These are phyloP conservation scores for Pelargonium exstipulatum DNA, from an alignment of 441 rosid genomes.

Conservation along the genomic window DNA sequence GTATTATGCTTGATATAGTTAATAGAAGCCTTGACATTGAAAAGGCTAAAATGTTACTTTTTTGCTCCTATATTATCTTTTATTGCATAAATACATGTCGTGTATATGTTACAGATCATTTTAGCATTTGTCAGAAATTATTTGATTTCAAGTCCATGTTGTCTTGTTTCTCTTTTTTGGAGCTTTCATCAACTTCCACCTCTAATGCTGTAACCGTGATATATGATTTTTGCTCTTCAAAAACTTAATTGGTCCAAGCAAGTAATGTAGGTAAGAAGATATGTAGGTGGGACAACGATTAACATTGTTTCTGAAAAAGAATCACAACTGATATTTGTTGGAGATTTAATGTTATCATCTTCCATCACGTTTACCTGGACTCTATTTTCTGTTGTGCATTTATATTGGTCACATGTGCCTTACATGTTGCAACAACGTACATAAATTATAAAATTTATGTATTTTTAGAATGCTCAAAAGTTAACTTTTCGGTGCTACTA, in stretches of 20 bases:
- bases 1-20: neutral
- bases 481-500: neutral
- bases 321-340: neutral
- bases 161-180: neutral
- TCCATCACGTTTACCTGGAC: neutral
- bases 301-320: neutral
- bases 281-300: neutral
- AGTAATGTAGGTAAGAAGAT: too few relatives aligned
- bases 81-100: neutral
- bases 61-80: neutral
- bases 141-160: neutral
- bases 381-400: neutral
- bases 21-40: neutral
- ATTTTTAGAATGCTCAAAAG: neutral
- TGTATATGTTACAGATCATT: neutral
- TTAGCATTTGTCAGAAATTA: neutral
- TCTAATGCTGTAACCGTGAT: too few relatives aligned
- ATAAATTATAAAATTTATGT: neutral
- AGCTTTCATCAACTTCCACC: neutral
- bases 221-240: too few relatives aligned
- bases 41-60: neutral
- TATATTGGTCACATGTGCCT: neutral
- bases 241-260: too few relatives aligned
- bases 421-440: neutral
- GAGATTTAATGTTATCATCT: neutral